A percentile compares a stretch with the other conserved stretches of the same genome.
These are phyloP conservation scores for Pisolithus thermaeus DNA, from an alignment of 1,284 basidiomycete species.

Conservation along the genomic window DNA sequence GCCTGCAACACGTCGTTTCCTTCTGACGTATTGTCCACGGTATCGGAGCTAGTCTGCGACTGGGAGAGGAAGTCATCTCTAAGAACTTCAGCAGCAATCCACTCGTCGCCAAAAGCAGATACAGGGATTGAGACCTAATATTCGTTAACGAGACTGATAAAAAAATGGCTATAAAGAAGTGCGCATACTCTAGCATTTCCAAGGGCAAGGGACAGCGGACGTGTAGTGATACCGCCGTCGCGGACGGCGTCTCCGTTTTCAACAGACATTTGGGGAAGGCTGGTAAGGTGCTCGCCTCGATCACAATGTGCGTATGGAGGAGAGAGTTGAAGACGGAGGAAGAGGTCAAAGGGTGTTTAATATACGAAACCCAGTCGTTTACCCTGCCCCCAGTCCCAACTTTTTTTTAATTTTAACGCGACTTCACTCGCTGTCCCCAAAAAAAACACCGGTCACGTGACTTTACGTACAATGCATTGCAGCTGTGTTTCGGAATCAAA, in stretches of 20 bases:
- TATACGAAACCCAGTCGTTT: conserved; percentile 7
- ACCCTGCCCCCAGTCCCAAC: conserved; percentile 30
- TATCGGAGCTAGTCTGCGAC: conserved; percentile 51
- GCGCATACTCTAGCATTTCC: conserved; percentile 63
- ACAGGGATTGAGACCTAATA: conserved; percentile 77
- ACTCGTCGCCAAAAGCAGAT: conserved; percentile 69
- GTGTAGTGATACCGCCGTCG: conserved; percentile 43
- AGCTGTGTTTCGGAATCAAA: conserved; percentile 3
- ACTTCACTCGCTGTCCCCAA: conserved; percentile 20
- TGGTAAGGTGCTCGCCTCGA: conserved; percentile 3
- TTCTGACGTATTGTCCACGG: conserved; percentile 45
- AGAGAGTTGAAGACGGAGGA: conserved; percentile 4
- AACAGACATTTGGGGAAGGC: conserved; percentile 25
- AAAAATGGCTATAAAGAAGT: conserved; percentile 9
- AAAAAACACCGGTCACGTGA: conserved; percentile 25
- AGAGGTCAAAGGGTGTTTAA: conserved; percentile 7
- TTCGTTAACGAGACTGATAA: conserved; percentile 4
- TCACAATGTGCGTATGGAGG: conserved; percentile 1
- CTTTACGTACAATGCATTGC: conserved; percentile 17
- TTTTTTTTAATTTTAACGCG: conserved; percentile 18
- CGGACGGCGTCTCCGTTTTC: conserved; percentile 23
- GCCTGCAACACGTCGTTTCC: conserved; percentile 56
- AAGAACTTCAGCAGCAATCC: conserved; percentile 85
- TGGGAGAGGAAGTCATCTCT: conserved; percentile 75
- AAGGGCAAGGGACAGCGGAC: conserved; percentile 59